Conservation (phyloP, 1,139 yeast species). For the Candida dubliniensis region DNA sequence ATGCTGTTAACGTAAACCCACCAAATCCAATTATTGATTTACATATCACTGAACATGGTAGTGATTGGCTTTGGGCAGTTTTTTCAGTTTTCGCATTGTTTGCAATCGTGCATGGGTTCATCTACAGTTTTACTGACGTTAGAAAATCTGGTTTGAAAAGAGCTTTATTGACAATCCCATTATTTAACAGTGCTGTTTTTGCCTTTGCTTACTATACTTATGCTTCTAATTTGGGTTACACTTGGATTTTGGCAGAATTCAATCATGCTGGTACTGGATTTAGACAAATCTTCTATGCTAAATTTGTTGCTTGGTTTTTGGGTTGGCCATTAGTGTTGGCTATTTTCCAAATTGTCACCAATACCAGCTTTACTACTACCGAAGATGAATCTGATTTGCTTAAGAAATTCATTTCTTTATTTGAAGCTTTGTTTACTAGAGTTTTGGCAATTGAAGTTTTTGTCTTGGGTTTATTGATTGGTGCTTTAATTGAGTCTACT, state of each 20-base stretch:
- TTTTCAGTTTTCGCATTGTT: constrained; percentile 50
- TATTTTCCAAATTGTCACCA: constrained; percentile 47
- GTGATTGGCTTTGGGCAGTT: constrained; percentile 72
- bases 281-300: constrained; percentile 66
- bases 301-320: constrained; percentile 68
- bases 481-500: constrained; percentile 51
- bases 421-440: constrained; percentile 30
- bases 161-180: constrained; percentile 46
- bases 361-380: constrained; percentile 23
- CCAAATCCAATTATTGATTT: constrained; percentile 43
- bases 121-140: constrained; percentile 32
- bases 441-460: constrained; percentile 48
- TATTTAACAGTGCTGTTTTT: constrained; percentile 45
- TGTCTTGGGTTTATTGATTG: constrained; percentile 56
- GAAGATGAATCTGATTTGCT: constrained; percentile 21
- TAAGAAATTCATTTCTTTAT: constrained; percentile 23
- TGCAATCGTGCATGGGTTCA: constrained; percentile 40
- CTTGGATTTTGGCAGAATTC: constrained; percentile 55
- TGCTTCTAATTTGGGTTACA: constrained; percentile 69
- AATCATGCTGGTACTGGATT: constrained; percentile 46
- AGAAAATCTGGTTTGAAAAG: constrained; percentile 36
- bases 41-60: constrained; percentile 58
- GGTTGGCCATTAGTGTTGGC: constrained; percentile 56
- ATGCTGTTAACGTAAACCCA: constrained; percentile 52
- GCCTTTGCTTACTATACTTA: constrained; percentile 58